Percentiles rank a stretch among this genome's conserved stretches.
Evolutionary conservation across 345 rosid species (phyloP).

Genomic region (Aurinia saxatilis): DNA sequence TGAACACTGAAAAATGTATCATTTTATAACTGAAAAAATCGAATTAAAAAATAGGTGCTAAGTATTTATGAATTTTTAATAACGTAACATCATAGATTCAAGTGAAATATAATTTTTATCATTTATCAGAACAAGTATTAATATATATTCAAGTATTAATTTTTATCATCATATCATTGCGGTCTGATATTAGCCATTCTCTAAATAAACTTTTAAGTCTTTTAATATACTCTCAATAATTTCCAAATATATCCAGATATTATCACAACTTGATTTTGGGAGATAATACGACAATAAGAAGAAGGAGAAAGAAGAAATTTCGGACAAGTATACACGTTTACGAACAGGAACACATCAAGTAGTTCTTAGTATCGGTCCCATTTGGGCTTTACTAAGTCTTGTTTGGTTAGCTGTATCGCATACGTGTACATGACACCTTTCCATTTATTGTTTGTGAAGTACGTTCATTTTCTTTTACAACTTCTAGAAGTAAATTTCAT

Average conservation of each 20-base stretch:
- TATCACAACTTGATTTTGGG: not conserved
- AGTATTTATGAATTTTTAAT: no score
- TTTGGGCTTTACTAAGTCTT: conserved; percentile 1
- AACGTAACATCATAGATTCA: no score
- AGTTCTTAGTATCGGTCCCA: not conserved
- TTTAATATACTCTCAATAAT: no score
- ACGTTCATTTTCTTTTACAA: not conserved
- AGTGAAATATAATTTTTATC: no score
- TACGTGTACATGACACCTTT: conserved; percentile 6
- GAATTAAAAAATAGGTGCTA: no score
- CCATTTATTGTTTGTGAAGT: not conserved
- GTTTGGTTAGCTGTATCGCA: conserved; percentile 18
- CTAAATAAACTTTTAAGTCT: no score
- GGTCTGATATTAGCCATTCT: no score
- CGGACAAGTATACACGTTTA: not conserved
- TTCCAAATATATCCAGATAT: not conserved
- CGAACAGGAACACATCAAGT: not conserved
- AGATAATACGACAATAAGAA: conserved; percentile 1
- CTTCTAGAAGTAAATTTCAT: not conserved
- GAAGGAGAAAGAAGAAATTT: conserved; percentile 11
- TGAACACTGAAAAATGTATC: no score
- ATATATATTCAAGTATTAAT: no score
- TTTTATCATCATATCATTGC: no score
- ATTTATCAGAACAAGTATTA: no score
- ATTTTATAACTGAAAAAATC: no score